These are phyloP conservation scores for Aspergillus hancockii DNA, from an alignment of 495 filamentous ascomycete species.

Conservation along the genomic window DNA sequence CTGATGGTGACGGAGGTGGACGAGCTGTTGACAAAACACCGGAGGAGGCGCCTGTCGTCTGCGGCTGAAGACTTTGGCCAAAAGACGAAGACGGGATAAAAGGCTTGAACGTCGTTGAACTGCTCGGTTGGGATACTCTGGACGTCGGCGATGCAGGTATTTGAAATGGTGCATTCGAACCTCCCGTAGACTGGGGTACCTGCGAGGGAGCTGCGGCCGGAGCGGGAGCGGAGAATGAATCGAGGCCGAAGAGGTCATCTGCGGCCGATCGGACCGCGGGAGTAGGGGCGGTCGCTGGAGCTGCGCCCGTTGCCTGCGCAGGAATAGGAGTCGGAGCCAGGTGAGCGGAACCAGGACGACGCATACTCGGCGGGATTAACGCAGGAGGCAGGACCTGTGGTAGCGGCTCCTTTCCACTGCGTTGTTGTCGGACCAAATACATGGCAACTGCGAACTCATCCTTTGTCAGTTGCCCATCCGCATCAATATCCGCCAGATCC, in stretches of 20 bases:
- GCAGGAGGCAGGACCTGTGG: slow-evolving; percentile 76
- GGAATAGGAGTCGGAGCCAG: slow-evolving; percentile 26
- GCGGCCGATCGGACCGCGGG: slow-evolving; percentile 63
- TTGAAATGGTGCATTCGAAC: slow-evolving; percentile 53
- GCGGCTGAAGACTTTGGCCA: slow-evolving; percentile 76
- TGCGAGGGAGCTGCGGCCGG: slow-evolving; percentile 58
- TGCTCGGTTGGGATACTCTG: slow-evolving; percentile 37
- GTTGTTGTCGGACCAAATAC: slow-evolving; percentile 90
- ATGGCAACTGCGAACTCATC: slow-evolving; percentile 98
- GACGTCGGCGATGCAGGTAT: slow-evolving; percentile 41
- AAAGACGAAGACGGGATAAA: slow-evolving; percentile 91
- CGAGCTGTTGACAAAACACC: slow-evolving; percentile 42
- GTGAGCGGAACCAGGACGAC: slow-evolving; percentile 56
- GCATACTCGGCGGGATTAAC: slow-evolving; percentile 87
- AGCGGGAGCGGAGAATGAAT: slow-evolving; percentile 50
- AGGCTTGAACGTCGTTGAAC: slow-evolving; percentile 71
- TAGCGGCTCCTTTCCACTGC: slow-evolving; percentile 66
- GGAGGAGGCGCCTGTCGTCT: slow-evolving; percentile 72
- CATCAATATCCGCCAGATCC: slow-evolving; percentile 94
- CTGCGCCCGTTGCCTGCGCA: slow-evolving; percentile 28
- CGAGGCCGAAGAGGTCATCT: slow-evolving; percentile 89
- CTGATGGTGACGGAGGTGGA: slow-evolving; percentile 58
- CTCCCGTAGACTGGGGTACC: slow-evolving; percentile 68
- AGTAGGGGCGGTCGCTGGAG: slow-evolving; percentile 42
- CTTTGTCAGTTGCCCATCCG: slow-evolving; percentile 76